Base-by-base conservation (phyloP, 2,329 filamentous ascomycete genomes). In the Geosmithia putterillii region DNA sequence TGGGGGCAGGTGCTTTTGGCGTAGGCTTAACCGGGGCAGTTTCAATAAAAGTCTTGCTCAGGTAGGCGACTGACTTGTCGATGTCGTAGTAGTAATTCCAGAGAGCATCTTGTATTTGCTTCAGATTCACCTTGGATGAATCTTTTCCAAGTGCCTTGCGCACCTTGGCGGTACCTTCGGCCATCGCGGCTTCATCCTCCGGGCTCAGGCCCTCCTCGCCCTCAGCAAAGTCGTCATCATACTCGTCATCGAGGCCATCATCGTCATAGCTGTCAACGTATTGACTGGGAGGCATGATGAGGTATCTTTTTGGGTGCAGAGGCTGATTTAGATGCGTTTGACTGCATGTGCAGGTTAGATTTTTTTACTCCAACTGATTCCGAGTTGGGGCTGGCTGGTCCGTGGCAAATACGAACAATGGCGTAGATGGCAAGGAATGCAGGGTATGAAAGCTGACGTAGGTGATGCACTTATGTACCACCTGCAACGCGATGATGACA, bases 51-150 rank as follows among this genome's bases (percentile, higher is more conserved):
- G 70, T 80, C 71, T 80, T 83, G 48, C 79, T 75, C 45, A 98
- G 63, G 56, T 94, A 95, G 45, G 75, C 71, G 34, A 94, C 82
- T 1, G 86, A 79, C 62, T 95, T 95, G 45, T 80, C 83, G 23
- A 95, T 71, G 54, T 98, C 89, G 58, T 89, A 96, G 60, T 90
- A 96, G 62, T 95, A 95, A 62, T 98, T 79, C 87, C 88, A 96
- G 15, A 98, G 64, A 0, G 89, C 76, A 47, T 96, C 90, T 58
- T 94, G 79, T 48, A 95, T 90, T 56, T 95, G 83, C 34, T 56
- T 60, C 39, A 60, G 64, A 32, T 70, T 74, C 52, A 81, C 70
- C 47, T 75, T 78, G 49, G 64, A 64, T 25, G 71, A 67, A 47
- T 76, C 69, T 9, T 65, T 60, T 7, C 79, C 82, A n/a, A 95